A percentile compares a stretch with the other conserved stretches of the same genome.
These are phyloP conservation scores for Tubosaeta brunneosetosa DNA, from an alignment of 768 basidiomycete species.

Conservation along the genomic window DNA sequence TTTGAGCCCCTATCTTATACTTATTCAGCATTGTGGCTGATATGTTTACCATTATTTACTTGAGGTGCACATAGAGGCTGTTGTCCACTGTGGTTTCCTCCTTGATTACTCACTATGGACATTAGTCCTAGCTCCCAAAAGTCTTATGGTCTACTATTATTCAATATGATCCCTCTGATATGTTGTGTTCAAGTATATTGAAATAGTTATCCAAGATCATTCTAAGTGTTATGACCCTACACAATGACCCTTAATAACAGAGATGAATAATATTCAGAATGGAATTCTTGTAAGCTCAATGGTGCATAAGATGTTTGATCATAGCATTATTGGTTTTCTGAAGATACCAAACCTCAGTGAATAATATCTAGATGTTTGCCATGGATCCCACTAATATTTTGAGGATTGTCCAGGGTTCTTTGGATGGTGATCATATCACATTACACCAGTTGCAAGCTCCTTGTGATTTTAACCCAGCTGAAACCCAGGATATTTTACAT, in stretches of 20 bases:
- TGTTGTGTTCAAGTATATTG: background rate
- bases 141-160: background rate
- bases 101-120: too few species aligned
- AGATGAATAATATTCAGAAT: background rate
- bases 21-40: too few species aligned
- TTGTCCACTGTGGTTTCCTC: too few species aligned
- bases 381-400: background rate
- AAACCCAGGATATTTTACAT: background rate
- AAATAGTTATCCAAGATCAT: background rate
- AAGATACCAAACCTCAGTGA: background rate
- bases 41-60: too few species aligned
- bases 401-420: background rate
- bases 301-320: background rate
- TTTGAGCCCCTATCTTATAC: too few species aligned
- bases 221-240: background rate
- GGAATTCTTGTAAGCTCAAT: background rate
- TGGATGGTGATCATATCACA: background rate
- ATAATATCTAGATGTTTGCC: background rate
- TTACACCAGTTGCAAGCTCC: background rate
- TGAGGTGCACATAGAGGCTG: too few species aligned
- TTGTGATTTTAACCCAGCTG: background rate
- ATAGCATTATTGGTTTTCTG: background rate
- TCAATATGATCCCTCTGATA: background rate
- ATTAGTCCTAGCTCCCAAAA: too few species aligned
- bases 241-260: background rate